Evolutionary conservation across 345 rosid species (phyloP), one percentile per base, ranked within the genome.

Genomic region (Eucalyptus fibrosa): DNA sequence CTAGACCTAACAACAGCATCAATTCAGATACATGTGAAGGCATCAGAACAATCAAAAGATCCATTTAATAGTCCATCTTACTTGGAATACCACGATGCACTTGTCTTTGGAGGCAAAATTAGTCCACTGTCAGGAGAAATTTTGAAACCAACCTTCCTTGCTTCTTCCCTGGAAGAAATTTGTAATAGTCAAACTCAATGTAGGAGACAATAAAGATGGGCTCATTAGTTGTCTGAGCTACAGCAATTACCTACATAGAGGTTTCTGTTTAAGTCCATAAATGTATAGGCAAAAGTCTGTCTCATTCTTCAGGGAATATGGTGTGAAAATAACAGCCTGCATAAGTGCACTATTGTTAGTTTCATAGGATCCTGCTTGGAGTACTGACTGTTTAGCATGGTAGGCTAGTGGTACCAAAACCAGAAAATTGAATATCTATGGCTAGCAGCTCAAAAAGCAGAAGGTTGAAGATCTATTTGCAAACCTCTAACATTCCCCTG

Each of bases 401-500:
- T 34, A 19, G 44, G 44, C 37, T 19, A 72, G 26, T 72, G 7
- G 44, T 34, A 72, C 26, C 28, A 72, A 37, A 72, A 72, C 77
- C 44, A 37, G 83, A 72, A 72, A 72, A 37, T 37, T 37, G 28
- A 37, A 72, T 72, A 37, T 72, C 83, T 72, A 72, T 37, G 83
- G 45, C 83, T 19, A 72, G 45, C 28, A 21, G 45, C 83, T 72
- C 82, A 18, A 72, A 72, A 72, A 37, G 23, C 82, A 72, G 82
- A 72, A 34, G 82, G 83, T 72, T 53, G 42, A 86, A 47, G 30
- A 28, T 51, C 26, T 45, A 49, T 47, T 88, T 67, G 50, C 90
- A 72, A 90, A 97, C 99, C 99, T 97, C 98, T 91, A 97, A 92
- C 91, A 94, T 94, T 94, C 99, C 99, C 91, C 90, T 93, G 89